A percentile compares a stretch with the other conserved stretches of the same genome.
Conservation (phyloP, 805 yeast genomes). For the Saturnispora zaruensis region DNA sequence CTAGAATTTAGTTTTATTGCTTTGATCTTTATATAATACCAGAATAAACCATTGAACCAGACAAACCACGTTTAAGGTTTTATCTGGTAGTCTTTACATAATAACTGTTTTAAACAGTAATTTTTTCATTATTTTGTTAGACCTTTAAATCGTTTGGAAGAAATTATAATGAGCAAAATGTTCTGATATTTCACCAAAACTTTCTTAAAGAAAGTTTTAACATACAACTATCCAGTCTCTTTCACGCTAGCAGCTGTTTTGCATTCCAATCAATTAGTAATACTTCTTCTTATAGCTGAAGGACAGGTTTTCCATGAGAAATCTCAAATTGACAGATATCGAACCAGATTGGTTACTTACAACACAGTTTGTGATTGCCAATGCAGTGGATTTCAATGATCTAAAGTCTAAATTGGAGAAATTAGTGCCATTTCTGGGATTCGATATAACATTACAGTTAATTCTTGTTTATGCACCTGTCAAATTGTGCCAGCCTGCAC, state of each 20-base stretch:
- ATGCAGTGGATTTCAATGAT: neutral
- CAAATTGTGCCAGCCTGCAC: neutral
- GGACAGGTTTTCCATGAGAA: neutral
- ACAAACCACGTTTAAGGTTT: no score
- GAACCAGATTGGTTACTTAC: neutral
- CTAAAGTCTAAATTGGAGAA: neutral
- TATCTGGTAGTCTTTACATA: no score
- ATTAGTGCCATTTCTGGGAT: neutral
- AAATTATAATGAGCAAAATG: no score
- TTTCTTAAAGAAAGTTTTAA: no score
- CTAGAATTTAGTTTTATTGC: no score
- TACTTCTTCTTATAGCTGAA: neutral
- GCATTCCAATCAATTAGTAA: neutral
- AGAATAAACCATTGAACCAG: no score
- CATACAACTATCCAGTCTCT: neutral
- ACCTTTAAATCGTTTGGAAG: no score
- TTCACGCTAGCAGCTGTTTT: neutral
- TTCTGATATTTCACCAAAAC: neutral
- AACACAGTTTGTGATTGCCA: slow-evolving; percentile 2
- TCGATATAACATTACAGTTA: neutral
- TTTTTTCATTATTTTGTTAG: no score
- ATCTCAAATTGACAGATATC: neutral
- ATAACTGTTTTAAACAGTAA: no score
- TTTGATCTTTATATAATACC: no score
- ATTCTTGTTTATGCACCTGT: neutral